Conservation (phyloP, 768 basidiomycete species). For the Collybia nuda region DNA sequence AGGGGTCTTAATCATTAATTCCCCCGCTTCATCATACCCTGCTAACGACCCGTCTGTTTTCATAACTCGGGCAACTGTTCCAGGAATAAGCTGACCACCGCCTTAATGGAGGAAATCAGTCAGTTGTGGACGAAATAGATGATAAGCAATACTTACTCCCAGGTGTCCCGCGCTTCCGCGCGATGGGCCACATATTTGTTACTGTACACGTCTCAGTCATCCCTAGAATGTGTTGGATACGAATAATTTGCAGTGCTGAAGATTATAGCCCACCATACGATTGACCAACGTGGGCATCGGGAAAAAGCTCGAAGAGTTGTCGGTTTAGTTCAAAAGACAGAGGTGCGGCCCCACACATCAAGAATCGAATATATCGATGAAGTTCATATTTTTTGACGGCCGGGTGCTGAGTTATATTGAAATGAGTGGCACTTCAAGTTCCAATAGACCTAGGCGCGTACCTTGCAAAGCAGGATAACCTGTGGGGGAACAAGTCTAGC, state of each 20-base stretch:
- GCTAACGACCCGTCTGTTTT: constrained; percentile 58
- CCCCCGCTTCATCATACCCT: constrained; percentile 56
- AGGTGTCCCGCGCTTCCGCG: constrained; percentile 45
- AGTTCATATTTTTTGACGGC: constrained; percentile 50
- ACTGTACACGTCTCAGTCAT: constrained; percentile 66
- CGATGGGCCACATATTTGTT: constrained; percentile 46
- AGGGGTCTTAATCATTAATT: constrained; percentile 54
- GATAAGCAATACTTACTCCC: constrained; percentile 43
- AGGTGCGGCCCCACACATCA: constrained; percentile 61
- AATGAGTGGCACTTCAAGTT: neutral
- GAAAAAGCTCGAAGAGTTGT: constrained; percentile 48
- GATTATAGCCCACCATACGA: constrained; percentile 42
- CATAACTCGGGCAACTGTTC: constrained; percentile 52
- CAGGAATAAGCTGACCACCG: constrained; percentile 58
- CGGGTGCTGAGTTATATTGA: constrained; percentile 39
- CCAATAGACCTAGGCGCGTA: constrained; percentile 11
- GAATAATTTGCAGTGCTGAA: neutral
- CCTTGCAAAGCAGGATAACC: constrained; percentile 58
- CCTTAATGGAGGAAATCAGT: too few relatives aligned
- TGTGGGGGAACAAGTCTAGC: constrained; percentile 62
- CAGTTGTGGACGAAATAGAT: too few relatives aligned
- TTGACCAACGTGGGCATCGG: constrained; percentile 54
- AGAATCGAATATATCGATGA: constrained; percentile 36
- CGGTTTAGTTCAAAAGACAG: constrained; percentile 52
- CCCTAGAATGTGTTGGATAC: constrained; percentile 32